Conservation (phyloP, 2,329 filamentous ascomycete species). For the Beauveria pseudobassiana region DNA sequence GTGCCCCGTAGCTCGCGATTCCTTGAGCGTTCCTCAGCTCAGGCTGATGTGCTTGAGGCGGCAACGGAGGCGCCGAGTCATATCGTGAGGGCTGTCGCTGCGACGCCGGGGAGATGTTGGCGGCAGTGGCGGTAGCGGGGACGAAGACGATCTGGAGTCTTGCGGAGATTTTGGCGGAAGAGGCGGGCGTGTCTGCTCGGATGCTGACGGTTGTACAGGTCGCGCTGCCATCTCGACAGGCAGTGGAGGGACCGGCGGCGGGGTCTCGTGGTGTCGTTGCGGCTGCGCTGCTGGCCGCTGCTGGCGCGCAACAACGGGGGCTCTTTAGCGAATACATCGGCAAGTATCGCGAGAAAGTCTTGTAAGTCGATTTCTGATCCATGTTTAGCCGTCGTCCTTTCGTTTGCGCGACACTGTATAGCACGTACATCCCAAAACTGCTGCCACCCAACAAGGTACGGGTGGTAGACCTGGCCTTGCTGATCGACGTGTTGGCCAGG, state of each 20-base stretch:
- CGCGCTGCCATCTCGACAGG: conserved; percentile 54
- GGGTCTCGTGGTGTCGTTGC: conserved; percentile 31
- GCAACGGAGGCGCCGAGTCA: conserved; percentile 40
- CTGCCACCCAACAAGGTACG: conserved; percentile 84
- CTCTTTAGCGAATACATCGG: conserved; percentile 88
- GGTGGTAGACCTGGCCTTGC: conserved; percentile 91
- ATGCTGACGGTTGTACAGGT: conserved; percentile 27
- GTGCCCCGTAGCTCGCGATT: not conserved
- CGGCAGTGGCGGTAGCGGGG: conserved; percentile 24
- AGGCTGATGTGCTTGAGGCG: conserved; percentile 23
- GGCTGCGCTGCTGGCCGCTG: conserved; percentile 35
- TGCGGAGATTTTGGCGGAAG: conserved; percentile 47
- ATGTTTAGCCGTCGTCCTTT: conserved; percentile 14
- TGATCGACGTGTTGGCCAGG: conserved; percentile 92
- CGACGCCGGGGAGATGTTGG: conserved; percentile 15
- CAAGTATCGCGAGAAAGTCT: conserved; percentile 74
- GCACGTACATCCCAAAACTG: conserved; percentile 80
- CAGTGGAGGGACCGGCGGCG: conserved; percentile 64
- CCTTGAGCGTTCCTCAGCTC: conserved; percentile 4
- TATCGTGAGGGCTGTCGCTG: conserved; percentile 31
- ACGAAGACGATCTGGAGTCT: conserved; percentile 18
- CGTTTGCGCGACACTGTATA: not conserved
- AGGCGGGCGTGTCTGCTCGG: conserved; percentile 33
- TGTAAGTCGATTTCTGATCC: conserved; percentile 68
- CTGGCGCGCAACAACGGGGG: conserved; percentile 79